A percentile compares a stretch with the other conserved stretches of the same genome.
Conservation (phyloP, 2,329 filamentous ascomycete species). For the Trichophyton mentagrophytes region DNA sequence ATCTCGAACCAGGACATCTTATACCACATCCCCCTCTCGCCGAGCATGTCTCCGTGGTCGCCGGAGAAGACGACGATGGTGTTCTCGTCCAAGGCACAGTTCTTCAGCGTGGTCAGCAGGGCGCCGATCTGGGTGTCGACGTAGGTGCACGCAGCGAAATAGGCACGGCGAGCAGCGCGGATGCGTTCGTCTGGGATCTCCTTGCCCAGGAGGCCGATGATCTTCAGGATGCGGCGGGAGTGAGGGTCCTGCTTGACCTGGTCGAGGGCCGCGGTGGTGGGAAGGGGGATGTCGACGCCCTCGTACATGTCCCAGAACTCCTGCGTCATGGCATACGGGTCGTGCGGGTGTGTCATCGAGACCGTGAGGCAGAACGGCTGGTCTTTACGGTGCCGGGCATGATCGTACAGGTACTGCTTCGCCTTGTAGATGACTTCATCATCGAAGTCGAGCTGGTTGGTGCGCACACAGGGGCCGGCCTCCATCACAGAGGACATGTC, state of each 20-base stretch:
- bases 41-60: conserved; percentile 92
- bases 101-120: conserved; percentile 62
- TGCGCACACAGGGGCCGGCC: conserved; percentile 74
- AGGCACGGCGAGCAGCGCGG: conserved; percentile 71
- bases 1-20: conserved; percentile 97
- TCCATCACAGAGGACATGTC: conserved; percentile 89
- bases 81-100: conserved; percentile 67
- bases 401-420: conserved; percentile 79
- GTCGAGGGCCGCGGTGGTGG: conserved; percentile 57
- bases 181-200: conserved; percentile 76
- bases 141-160: conserved; percentile 87
- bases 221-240: conserved; percentile 73
- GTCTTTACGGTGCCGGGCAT: conserved; percentile 65
- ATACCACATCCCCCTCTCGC: conserved; percentile 82
- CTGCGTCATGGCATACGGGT: conserved; percentile 86
- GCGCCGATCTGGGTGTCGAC: conserved; percentile 86
- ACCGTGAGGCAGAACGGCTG: conserved; percentile 82
- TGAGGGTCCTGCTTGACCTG: conserved; percentile 76
- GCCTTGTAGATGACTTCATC: conserved; percentile 92
- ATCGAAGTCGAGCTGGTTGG: conserved; percentile 91
- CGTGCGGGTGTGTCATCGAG: conserved; percentile 86
- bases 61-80: conserved; percentile 88
- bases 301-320: conserved; percentile 93
- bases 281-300: conserved; percentile 72
- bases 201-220: conserved; percentile 74